These are phyloP conservation scores for Rhizopogon vinicolor DNA, from an alignment of 768 basidiomycete species.

Conservation along the genomic window DNA sequence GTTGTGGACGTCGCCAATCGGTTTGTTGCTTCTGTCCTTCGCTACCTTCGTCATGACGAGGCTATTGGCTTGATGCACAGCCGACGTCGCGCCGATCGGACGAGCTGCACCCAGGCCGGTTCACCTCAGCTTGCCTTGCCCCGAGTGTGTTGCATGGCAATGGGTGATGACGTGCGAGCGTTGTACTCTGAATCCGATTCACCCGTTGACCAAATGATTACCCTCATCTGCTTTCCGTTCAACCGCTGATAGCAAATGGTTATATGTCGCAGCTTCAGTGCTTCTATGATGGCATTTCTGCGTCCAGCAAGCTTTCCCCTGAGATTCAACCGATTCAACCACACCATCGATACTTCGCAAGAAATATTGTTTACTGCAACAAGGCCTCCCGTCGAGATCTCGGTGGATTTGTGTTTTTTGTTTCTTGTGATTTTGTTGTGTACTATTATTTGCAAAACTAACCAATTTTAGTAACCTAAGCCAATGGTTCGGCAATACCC, in stretches of 20 bases:
- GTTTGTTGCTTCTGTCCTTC: background rate
- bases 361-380: background rate
- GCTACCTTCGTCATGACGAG: background rate
- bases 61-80: background rate
- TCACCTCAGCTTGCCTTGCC: slow-evolving; percentile 5
- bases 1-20: background rate
- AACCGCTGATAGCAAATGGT: background rate
- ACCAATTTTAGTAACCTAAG: background rate
- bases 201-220: background rate
- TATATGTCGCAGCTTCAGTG: background rate
- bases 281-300: background rate
- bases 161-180: slow-evolving; percentile 24
- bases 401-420: no score
- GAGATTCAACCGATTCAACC: background rate
- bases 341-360: background rate
- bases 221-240: background rate
- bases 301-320: no score
- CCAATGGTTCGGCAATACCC: background rate
- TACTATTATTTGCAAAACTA: background rate
- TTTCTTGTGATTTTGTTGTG: no score
- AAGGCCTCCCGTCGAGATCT: no score
- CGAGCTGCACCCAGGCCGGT: background rate
- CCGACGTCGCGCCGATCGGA: background rate
- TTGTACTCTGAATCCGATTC: slow-evolving; percentile 27
- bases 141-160: slow-evolving; percentile 2